Conservation (phyloP, 345 rosid genomes). For the Kernera saxatilis region DNA sequence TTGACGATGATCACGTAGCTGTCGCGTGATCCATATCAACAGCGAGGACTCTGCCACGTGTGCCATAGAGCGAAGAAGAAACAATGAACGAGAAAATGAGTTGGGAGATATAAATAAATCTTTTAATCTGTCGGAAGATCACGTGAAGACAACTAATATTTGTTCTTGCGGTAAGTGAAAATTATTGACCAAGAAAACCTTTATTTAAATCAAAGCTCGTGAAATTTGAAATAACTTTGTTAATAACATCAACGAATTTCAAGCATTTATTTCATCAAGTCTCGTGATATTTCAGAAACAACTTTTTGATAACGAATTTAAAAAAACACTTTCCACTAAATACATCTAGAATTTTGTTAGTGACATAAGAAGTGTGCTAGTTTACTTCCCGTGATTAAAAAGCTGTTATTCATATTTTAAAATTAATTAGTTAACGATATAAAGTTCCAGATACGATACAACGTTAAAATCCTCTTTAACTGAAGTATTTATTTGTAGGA, state of each 20-base stretch:
- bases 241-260: neutral
- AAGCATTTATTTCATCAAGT: neutral
- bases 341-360: neutral
- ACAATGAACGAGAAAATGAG: neutral
- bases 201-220: neutral
- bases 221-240: neutral
- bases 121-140: constrained; percentile 22
- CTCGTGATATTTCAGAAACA: too few relatives aligned
- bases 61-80: neutral
- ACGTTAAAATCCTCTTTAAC: neutral
- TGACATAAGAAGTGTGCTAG: neutral
- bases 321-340: neutral
- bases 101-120: neutral
- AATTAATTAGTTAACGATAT: neutral
- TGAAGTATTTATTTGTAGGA: neutral
- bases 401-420: neutral
- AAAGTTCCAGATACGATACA: neutral
- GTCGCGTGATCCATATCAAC: neutral
- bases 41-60: constrained; percentile 5
- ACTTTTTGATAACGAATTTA: neutral
- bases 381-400: neutral
- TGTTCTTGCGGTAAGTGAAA: constrained; percentile 1
- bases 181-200: constrained; percentile 5
- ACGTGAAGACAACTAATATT: constrained; percentile 27
- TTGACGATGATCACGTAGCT: neutral